phyloP scores from a whole-genome alignment of 345 rosid genomes.

The Boechera divaricarpa region DNA sequence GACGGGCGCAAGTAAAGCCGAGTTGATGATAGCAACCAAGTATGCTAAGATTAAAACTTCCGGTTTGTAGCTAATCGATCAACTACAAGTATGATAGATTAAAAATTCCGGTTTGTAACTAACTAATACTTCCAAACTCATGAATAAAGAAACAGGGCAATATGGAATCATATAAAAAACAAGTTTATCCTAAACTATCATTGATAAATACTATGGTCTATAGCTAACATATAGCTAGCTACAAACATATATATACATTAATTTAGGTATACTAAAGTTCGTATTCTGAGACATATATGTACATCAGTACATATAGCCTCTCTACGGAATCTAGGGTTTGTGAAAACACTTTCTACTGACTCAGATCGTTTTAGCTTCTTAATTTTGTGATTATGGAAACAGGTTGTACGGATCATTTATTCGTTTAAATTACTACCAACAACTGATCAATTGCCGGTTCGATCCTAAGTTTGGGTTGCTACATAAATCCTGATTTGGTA shows the following conservation, averaged over 20 bases:
- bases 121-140: too few species aligned
- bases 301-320: neutral
- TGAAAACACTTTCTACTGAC: conserved; percentile 1
- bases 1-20: neutral
- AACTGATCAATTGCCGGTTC: neutral
- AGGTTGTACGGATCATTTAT: neutral
- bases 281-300: neutral
- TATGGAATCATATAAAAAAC: too few species aligned
- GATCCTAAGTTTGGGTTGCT: neutral
- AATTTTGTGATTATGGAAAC: neutral
- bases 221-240: conserved; percentile 2
- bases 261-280: neutral
- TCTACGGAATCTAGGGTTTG: neutral
- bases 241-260: neutral
- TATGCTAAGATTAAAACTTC: neutral
- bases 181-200: too few species aligned
- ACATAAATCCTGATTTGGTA: neutral
- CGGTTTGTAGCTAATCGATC: neutral
- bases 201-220: neutral
- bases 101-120: too few species aligned
- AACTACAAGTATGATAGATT: neutral
- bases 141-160: too few species aligned
- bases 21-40: neutral
- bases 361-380: neutral
- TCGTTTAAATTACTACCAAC: neutral